Evolutionary conservation across 2,329 filamentous ascomycete species (phyloP).

Genomic region (Neoascochyta sp.): DNA sequence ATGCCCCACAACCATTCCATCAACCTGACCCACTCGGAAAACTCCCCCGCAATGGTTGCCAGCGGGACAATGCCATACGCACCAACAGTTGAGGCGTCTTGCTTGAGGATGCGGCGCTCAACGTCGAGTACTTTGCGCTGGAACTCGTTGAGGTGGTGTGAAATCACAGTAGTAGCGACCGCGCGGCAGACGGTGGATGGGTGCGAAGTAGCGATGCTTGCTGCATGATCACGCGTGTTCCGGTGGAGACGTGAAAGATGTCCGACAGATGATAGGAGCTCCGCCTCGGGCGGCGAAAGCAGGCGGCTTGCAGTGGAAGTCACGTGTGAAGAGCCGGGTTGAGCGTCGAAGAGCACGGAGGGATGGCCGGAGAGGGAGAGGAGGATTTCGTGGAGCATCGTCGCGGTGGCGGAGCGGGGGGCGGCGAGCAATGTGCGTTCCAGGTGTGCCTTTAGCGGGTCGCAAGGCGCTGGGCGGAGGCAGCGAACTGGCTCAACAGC

Average conservation of each 20-base stretch:
- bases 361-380: constrained; percentile 92
- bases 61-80: constrained; percentile 92
- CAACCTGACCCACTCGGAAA: constrained; percentile 78
- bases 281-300: constrained; percentile 74
- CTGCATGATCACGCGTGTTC: constrained; percentile 63
- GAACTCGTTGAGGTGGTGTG: constrained; percentile 73
- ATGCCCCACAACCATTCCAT: constrained; percentile 84
- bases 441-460: constrained; percentile 11
- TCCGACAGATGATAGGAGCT: constrained; percentile 72
- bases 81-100: constrained; percentile 76
- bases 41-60: constrained; percentile 77
- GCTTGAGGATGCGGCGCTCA: constrained; percentile 70
- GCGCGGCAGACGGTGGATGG: constrained; percentile 81
- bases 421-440: too few relatives aligned
- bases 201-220: constrained; percentile 66
- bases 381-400: constrained; percentile 97
- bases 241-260: constrained; percentile 76
- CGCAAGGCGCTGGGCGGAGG: constrained; percentile 23
- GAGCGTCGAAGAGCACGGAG: constrained; percentile 72
- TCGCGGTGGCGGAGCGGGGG: constrained; percentile 12
- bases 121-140: constrained; percentile 81
- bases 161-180: constrained; percentile 72
- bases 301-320: constrained; percentile 42
- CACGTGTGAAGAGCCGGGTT: constrained; percentile 40
- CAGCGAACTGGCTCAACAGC: constrained; percentile 33